phyloP scores from a whole-genome alignment of 352 stramenopile species.

The Aphanomyces cochlioides region DNA sequence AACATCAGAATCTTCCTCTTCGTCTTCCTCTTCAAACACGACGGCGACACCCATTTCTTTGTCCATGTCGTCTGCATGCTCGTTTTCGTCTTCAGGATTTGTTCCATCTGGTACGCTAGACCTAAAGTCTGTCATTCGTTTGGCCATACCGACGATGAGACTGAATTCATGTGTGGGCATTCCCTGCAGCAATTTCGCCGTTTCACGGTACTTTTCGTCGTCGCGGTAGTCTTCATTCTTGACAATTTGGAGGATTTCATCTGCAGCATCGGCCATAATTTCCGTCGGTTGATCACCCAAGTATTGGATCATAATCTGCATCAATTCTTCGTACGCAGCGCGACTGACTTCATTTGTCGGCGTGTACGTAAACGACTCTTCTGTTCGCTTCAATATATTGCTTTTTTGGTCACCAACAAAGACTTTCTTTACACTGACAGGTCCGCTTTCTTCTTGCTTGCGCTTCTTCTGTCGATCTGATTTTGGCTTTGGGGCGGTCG shows the following conservation, averaged over 20 bases:
- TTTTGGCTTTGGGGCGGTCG: constrained; percentile 43
- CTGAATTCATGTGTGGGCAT: constrained; percentile 68
- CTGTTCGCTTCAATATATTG: constrained; percentile 25
- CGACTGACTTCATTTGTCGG: constrained; percentile 84
- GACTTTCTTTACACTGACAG: constrained; percentile 59
- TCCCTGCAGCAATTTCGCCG: constrained; percentile 84
- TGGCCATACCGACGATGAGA: constrained; percentile 77
- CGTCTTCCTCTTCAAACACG: constrained; percentile 97
- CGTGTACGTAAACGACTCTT: constrained; percentile 73
- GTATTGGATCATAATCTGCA: constrained; percentile 66
- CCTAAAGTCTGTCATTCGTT: constrained; percentile 88
- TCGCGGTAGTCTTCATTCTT: constrained; percentile 89
- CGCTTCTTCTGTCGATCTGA: constrained; percentile 39
- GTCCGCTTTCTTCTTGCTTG: constrained; percentile 39
- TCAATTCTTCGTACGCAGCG: constrained; percentile 87
- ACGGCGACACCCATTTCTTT: constrained; percentile 98
- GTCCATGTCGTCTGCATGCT: constrained; percentile 75
- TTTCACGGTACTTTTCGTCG: constrained; percentile 76
- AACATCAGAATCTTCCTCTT: constrained; percentile 92
- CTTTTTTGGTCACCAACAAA: constrained; percentile 31
- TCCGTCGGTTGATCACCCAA: constrained; percentile 88
- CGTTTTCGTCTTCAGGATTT: constrained; percentile 41
- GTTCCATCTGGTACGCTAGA: constrained; percentile 37
- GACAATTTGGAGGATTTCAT: constrained; percentile 90
- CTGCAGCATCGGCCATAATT: constrained; percentile 85